These are phyloP conservation scores for Umbelopsis sp. DNA, from an alignment of 192 early-diverging fungal species.

Conservation along the genomic window DNA sequence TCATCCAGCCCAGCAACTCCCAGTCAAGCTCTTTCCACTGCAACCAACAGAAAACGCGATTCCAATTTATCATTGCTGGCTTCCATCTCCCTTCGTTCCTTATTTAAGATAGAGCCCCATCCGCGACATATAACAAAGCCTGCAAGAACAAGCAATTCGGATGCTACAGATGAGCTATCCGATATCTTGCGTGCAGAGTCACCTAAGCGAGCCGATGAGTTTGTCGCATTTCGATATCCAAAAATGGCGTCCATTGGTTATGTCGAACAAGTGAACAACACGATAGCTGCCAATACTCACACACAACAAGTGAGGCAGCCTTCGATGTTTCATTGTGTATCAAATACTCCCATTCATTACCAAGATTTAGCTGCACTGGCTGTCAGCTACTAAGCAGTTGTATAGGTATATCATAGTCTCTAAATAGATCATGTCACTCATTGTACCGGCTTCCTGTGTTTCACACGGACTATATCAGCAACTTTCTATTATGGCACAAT, in stretches of 20 bases:
- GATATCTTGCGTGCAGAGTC: background rate
- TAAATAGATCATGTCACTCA: too few species aligned
- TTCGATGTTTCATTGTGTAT: background rate
- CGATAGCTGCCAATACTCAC: background rate
- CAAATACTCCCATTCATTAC: too few species aligned
- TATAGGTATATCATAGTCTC: too few species aligned
- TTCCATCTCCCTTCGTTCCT: background rate
- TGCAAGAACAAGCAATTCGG: background rate
- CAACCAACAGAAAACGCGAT: background rate
- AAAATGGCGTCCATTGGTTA: background rate
- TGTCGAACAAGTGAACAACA: background rate
- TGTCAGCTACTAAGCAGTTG: too few species aligned
- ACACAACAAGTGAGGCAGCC: background rate
- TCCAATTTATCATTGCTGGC: background rate
- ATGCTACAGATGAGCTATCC: background rate
- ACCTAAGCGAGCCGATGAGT: background rate
- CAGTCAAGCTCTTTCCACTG: background rate
- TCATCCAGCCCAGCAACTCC: background rate
- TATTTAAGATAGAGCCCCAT: background rate
- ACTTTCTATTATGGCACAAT: background rate
- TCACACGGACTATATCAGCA: background rate
- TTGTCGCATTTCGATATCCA: constrained; percentile 1
- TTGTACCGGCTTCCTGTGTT: background rate
- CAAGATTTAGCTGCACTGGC: too few species aligned
- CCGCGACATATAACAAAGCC: background rate